phyloP scores from a whole-genome alignment of 2,329 filamentous ascomycete genomes.

The Endoconidiophora polonica region DNA sequence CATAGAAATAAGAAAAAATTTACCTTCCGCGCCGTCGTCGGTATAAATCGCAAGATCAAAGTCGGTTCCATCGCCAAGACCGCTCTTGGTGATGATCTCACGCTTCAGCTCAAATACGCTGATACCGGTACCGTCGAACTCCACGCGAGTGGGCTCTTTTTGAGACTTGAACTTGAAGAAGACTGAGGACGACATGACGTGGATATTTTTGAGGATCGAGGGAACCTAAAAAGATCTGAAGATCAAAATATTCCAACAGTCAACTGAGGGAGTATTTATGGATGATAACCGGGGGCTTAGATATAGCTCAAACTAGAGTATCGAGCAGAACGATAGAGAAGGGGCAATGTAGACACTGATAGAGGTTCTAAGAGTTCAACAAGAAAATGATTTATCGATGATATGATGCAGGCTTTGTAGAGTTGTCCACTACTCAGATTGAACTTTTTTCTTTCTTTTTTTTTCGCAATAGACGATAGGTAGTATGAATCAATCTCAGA shows the following conservation, averaged over 20 bases:
- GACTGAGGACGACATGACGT: conserved; percentile 82
- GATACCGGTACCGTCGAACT: conserved; percentile 94
- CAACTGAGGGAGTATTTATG: neutral
- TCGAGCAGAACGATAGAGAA: neutral
- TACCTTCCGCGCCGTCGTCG: conserved; percentile 81
- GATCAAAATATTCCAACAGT: too few species aligned
- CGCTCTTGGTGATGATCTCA: conserved; percentile 91
- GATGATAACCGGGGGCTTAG: neutral
- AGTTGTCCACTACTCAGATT: too few species aligned
- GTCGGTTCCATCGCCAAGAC: conserved; percentile 85
- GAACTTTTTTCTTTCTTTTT: too few species aligned
- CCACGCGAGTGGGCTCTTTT: conserved; percentile 83
- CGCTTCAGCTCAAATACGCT: conserved; percentile 97
- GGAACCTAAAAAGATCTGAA: neutral
- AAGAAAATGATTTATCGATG: too few species aligned
- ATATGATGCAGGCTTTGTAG: too few species aligned
- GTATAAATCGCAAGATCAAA: conserved; percentile 92
- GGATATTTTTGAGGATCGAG: neutral
- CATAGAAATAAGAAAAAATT: conserved; percentile 19
- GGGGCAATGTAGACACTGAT: neutral
- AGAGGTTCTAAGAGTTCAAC: too few species aligned
- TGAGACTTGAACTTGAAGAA: conserved; percentile 99
- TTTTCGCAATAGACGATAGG: too few species aligned
- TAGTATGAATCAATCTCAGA: too few species aligned
- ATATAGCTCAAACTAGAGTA: neutral